Percentiles rank a stretch among this genome's conserved stretches.
Conservation (phyloP, 2,329 filamentous ascomycete genomes). For the Phialophora macrospora region DNA sequence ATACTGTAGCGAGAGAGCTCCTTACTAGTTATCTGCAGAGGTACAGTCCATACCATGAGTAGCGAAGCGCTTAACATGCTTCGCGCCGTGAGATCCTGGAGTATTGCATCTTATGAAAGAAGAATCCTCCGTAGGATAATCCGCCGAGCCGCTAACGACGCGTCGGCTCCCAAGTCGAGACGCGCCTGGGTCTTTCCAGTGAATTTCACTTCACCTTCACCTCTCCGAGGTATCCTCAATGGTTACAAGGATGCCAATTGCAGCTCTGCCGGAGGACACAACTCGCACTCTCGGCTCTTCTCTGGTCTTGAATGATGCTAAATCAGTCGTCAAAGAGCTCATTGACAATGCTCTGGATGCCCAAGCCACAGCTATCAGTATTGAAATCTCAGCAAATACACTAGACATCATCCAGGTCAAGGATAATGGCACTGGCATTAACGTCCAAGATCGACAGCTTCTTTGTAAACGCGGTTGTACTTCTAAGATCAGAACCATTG, state of each 20-base stretch:
- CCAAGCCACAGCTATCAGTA: conserved; percentile 59
- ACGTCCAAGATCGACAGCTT: conserved; percentile 58
- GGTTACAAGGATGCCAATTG: conserved; percentile 52
- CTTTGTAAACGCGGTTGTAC: conserved; percentile 65
- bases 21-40: background rate
- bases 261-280: conserved; percentile 49
- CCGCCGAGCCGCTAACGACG: background rate
- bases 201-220: conserved; percentile 1
- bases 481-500: conserved; percentile 65
- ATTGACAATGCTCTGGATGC: conserved; percentile 72
- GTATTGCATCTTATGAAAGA: background rate
- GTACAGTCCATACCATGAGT: background rate
- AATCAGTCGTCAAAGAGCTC: conserved; percentile 67
- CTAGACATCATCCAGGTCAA: conserved; percentile 67
- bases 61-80: background rate
- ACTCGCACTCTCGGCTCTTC: conserved; percentile 61
- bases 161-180: background rate
- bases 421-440: conserved; percentile 68
- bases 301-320: conserved; percentile 62
- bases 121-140: background rate
- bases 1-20: background rate
- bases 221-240: conserved; percentile 8
- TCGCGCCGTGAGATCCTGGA: too few relatives aligned
- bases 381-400: conserved; percentile 64
- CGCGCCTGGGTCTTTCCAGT: background rate